These are phyloP conservation scores for Calonectria naviculata DNA, from an alignment of 2,329 filamentous ascomycete genomes.

Conservation along the genomic window DNA sequence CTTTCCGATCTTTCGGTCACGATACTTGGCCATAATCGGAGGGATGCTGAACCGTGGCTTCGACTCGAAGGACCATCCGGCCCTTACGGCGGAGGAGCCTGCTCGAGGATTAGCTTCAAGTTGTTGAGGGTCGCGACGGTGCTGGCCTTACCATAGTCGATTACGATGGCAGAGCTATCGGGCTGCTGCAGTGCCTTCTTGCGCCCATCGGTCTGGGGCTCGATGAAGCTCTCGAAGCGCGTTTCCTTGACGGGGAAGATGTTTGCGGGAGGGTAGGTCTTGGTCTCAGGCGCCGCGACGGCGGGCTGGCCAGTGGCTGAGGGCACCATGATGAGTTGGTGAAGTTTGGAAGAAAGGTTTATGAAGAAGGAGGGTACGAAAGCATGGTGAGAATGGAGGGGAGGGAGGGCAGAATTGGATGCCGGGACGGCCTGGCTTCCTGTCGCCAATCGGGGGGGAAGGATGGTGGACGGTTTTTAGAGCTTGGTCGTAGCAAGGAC, in stretches of 20 bases:
- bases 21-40: constrained; percentile 93
- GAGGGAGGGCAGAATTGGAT: constrained; percentile 16
- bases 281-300: constrained; percentile 48
- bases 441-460: constrained; percentile 41
- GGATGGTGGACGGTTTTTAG: constrained; percentile 23
- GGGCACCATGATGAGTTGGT: constrained; percentile 58
- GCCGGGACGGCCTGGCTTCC: constrained; percentile 21
- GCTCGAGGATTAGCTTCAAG: constrained; percentile 29
- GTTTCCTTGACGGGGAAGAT: constrained; percentile 72
- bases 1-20: constrained; percentile 91
- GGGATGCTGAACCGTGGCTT: constrained; percentile 83
- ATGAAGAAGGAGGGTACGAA: constrained; percentile 18
- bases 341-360: constrained; percentile 14
- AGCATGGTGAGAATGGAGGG: constrained; percentile 29
- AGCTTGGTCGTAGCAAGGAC: constrained; percentile 36
- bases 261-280: constrained; percentile 63
- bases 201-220: constrained; percentile 74
- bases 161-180: constrained; percentile 83
- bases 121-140: constrained; percentile 11
- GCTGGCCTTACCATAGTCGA: constrained; percentile 85
- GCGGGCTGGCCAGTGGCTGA: constrained; percentile 61
- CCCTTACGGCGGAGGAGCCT: constrained; percentile 91
- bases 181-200: constrained; percentile 71
- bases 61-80: constrained; percentile 94
- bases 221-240: constrained; percentile 67